phyloP scores from a whole-genome alignment of 2,329 filamentous ascomycete species.

The Penicillium sp. region DNA sequence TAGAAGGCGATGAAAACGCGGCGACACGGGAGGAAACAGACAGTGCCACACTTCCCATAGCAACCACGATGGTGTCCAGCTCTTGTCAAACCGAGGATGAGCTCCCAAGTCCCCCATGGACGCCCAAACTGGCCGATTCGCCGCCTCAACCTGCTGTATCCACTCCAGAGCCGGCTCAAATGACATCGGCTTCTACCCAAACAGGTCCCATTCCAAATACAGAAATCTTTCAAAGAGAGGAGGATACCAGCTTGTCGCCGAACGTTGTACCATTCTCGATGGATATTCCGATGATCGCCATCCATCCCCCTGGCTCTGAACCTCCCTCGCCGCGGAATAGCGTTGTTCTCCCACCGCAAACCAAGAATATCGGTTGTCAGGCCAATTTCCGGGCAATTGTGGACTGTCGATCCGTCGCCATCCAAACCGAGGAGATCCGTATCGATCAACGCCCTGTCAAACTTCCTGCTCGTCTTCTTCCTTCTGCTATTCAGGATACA shows the following conservation, averaged over 20 bases:
- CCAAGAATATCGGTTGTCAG: slow-evolving; percentile 80
- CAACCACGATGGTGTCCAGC: slow-evolving; percentile 42
- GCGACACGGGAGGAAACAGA: slow-evolving; percentile 24
- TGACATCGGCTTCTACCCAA: slow-evolving; percentile 36
- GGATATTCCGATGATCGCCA: slow-evolving; percentile 81
- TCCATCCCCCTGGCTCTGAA: slow-evolving; percentile 81
- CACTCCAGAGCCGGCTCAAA: slow-evolving; percentile 13
- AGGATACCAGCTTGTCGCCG: slow-evolving; percentile 10
- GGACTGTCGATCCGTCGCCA: slow-evolving; percentile 55
- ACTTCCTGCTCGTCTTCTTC: slow-evolving; percentile 74
- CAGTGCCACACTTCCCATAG: slow-evolving; percentile 32
- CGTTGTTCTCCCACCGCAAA: slow-evolving; percentile 73
- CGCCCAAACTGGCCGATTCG: slow-evolving; percentile 31
- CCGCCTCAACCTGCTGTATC: slow-evolving; percentile 13
- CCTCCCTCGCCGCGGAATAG: slow-evolving; percentile 75
- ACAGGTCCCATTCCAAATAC: slow-evolving; percentile 29
- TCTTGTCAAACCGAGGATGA: slow-evolving; percentile 46
- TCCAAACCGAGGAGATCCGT: slow-evolving; percentile 90
- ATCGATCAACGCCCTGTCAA: slow-evolving; percentile 74
- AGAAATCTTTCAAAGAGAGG: slow-evolving; percentile 15
- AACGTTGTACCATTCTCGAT: slow-evolving; percentile 18
- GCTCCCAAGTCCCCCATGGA: slow-evolving; percentile 38
- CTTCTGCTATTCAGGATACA: slow-evolving; percentile 67
- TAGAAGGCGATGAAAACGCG: background rate
- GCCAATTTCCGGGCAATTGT: slow-evolving; percentile 57